These are phyloP conservation scores for Turnera subulata DNA, from an alignment of 345 rosid species.

Conservation along the genomic window DNA sequence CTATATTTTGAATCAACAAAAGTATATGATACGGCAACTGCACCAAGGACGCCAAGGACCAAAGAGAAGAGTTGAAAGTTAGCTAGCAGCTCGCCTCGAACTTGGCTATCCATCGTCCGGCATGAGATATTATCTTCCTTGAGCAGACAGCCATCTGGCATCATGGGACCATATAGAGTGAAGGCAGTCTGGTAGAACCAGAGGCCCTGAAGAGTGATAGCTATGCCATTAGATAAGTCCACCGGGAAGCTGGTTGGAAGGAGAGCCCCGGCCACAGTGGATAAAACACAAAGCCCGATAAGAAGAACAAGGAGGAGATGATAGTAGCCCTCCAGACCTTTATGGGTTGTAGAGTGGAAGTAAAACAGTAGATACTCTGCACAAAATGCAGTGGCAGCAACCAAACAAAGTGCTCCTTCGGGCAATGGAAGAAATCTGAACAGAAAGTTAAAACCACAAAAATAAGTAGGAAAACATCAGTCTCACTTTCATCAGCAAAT, in stretches of 20 bases:
- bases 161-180: constrained; percentile 89
- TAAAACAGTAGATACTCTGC: constrained; percentile 81
- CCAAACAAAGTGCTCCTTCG: constrained; percentile 67
- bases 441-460: neutral
- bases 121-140: constrained; percentile 46
- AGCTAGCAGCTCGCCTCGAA: constrained; percentile 81
- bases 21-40: constrained; percentile 52
- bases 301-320: constrained; percentile 87
- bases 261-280: constrained; percentile 64
- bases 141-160: constrained; percentile 74
- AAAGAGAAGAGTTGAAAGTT: constrained; percentile 73
- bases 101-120: constrained; percentile 42
- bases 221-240: constrained; percentile 68
- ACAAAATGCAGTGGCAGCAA: constrained; percentile 73
- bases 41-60: constrained; percentile 56
- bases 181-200: constrained; percentile 99
- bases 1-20: constrained; percentile 60
- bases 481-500: neutral
- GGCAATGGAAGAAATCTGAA: constrained; percentile 66
- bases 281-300: constrained; percentile 61
- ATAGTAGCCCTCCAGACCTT: constrained; percentile 94
- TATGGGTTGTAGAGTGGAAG: constrained; percentile 93
- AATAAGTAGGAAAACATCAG: neutral
- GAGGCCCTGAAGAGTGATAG: constrained; percentile 86
- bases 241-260: constrained; percentile 75